Evolutionary conservation across 305 asterid species (phyloP).

Genomic region (Fraxinus greggii): DNA sequence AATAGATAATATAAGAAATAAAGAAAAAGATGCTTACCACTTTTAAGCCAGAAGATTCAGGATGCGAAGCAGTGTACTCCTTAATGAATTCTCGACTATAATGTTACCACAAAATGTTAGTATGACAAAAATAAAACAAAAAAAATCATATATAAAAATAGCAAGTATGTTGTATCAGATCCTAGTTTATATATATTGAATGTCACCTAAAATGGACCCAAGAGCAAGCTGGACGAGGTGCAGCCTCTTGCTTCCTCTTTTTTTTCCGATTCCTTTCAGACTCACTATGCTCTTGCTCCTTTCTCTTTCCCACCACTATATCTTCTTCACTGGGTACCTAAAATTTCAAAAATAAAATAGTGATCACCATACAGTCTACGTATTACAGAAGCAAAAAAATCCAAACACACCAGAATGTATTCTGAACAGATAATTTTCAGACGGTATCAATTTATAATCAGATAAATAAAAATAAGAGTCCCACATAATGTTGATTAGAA

Average conservation of each 20-base stretch:
- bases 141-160: not conserved
- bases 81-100: slow-evolving; percentile 86
- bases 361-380: slow-evolving; percentile 18
- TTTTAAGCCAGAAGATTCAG: slow-evolving; percentile 92
- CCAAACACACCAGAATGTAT: not conserved
- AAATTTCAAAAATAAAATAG: slow-evolving; percentile 11
- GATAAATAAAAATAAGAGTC: not conserved
- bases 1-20: slow-evolving; percentile 11
- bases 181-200: slow-evolving; percentile 20
- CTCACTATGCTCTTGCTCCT: slow-evolving; percentile 59
- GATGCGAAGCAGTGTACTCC: slow-evolving; percentile 93
- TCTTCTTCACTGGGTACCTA: slow-evolving; percentile 63
- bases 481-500: not conserved
- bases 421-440: not conserved
- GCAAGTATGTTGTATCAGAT: not conserved
- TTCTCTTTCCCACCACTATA: slow-evolving; percentile 49
- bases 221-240: slow-evolving; percentile 93
- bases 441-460: not conserved
- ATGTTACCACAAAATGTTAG: slow-evolving; percentile 25
- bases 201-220: slow-evolving; percentile 96
- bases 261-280: slow-evolving; percentile 70
- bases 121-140: slow-evolving; percentile 1
- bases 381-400: slow-evolving; percentile 8
- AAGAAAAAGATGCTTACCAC: slow-evolving; percentile 48
- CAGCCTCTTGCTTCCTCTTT: slow-evolving; percentile 65